Percentiles rank a stretch among this genome's conserved stretches.
phyloP scores from a whole-genome alignment of 176 grass and related monocot genomes.

The Canna indica region DNA sequence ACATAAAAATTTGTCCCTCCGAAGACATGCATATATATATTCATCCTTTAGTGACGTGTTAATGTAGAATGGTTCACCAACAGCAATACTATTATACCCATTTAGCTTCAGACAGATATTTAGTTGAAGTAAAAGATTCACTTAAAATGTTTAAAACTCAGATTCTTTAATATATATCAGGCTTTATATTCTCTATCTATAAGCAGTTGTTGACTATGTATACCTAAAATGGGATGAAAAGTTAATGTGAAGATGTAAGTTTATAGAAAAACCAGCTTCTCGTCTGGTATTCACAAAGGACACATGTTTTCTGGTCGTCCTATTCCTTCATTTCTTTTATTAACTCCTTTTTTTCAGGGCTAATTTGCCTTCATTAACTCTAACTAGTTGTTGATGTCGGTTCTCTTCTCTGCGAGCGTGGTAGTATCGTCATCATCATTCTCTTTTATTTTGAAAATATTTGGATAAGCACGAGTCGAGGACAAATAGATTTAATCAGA shows the following conservation, averaged over 20 bases:
- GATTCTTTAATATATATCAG: background rate
- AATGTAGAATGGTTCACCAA: too few species aligned
- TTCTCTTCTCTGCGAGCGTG: too few species aligned
- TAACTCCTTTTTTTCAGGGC: too few species aligned
- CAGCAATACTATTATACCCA: too few species aligned
- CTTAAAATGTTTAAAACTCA: constrained; percentile 12
- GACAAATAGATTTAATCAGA: constrained; percentile 13
- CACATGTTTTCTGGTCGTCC: background rate
- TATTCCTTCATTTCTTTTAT: background rate
- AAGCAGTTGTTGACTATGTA: background rate
- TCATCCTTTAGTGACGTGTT: too few species aligned
- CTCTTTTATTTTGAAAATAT: background rate
- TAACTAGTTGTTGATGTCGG: too few species aligned
- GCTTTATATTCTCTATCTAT: background rate
- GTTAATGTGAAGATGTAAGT: constrained; percentile 15
- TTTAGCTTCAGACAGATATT: background rate
- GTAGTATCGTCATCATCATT: background rate
- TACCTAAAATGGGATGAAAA: background rate
- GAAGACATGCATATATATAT: too few species aligned
- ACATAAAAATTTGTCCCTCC: constrained; percentile 4
- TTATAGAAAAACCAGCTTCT: constrained; percentile 18
- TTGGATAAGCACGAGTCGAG: background rate
- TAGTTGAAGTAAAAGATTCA: background rate
- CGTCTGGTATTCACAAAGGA: background rate
- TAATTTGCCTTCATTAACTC: too few species aligned